Conservation (phyloP, 768 basidiomycete species). For the Pleurotus tuber-regium region DNA sequence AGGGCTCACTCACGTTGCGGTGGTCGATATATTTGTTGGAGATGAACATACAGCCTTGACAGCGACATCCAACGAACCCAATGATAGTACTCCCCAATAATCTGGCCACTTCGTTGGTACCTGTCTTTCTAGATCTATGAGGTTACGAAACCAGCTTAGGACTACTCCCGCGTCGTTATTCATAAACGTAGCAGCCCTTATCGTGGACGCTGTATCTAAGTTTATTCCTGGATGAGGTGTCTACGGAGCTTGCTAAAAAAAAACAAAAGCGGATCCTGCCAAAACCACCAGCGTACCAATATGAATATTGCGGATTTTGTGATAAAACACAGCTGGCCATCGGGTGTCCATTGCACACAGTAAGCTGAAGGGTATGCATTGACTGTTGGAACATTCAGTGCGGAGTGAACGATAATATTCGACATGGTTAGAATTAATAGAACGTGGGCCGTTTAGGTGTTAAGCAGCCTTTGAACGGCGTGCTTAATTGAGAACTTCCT, state of each 20-base stretch:
- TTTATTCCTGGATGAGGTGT: conserved; percentile 76
- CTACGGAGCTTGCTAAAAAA: conserved; percentile 31
- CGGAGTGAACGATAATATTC: conserved; percentile 21
- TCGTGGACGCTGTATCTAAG: conserved; percentile 52
- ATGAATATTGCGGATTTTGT: conserved; percentile 69
- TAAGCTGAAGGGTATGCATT: conserved; percentile 55
- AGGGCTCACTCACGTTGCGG: conserved; percentile 49
- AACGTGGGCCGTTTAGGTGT: no score
- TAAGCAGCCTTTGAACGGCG: no score
- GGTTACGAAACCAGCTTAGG: conserved; percentile 71
- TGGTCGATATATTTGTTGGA: conserved; percentile 59
- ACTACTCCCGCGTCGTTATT: conserved; percentile 28
- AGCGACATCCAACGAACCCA: conserved; percentile 73
- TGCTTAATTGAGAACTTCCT: no score
- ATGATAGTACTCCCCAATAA: conserved; percentile 64
- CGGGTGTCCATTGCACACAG: conserved; percentile 70
- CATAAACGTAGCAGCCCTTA: conserved; percentile 37
- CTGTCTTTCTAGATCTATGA: conserved; percentile 58
- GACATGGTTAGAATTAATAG: no score
- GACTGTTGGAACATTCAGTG: conserved; percentile 57
- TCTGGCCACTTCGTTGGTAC: conserved; percentile 44
- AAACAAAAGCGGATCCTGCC: background rate
- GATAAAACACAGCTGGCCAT: conserved; percentile 69
- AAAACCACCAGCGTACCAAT: conserved; percentile 40
- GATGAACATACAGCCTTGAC: conserved; percentile 60